A percentile compares a stretch with the other conserved stretches of the same genome.
phyloP scores from a whole-genome alignment of 1,139 yeast species.

The Suhomyces yuchorum region DNA sequence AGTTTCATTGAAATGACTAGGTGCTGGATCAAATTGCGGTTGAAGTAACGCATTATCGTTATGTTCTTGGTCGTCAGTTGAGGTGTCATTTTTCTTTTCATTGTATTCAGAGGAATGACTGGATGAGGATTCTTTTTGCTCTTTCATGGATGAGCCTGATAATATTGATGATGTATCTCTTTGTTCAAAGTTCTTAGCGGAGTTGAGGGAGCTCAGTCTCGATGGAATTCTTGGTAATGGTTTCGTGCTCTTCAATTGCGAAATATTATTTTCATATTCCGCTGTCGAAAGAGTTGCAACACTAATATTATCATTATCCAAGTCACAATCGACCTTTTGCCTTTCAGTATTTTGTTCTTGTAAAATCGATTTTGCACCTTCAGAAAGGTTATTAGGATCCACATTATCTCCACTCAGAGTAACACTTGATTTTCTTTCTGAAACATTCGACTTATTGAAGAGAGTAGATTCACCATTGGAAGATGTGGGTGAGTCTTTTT shows the following conservation, averaged over 20 bases:
- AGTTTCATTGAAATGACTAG: not conserved
- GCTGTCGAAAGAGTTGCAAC: conserved; percentile 51
- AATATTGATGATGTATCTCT: conserved; percentile 5
- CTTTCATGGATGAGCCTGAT: not conserved
- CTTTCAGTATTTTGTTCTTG: not conserved
- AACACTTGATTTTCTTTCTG: conserved; percentile 2
- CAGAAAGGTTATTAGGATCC: not conserved
- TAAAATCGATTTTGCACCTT: not conserved
- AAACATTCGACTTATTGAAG: conserved; percentile 3
- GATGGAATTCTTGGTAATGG: conserved; percentile 33
- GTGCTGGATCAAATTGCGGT: not conserved
- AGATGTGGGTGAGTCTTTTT: conserved; percentile 10
- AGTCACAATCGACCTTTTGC: conserved; percentile 4
- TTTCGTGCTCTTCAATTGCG: conserved; percentile 44
- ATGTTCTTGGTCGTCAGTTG: not conserved
- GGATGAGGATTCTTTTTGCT: not conserved
- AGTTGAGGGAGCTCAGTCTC: conserved; percentile 1
- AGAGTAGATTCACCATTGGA: conserved; percentile 10
- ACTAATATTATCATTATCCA: conserved; percentile 36
- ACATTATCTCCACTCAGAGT: not conserved
- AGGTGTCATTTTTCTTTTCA: not conserved
- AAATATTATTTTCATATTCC: conserved; percentile 56
- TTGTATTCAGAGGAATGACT: conserved; percentile 1
- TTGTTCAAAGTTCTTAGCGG: not conserved
- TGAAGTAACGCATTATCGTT: not conserved